Percentiles rank a stretch among this genome's conserved stretches.
phyloP scores from a whole-genome alignment of 352 stramenopile species.

The Globisporangium yorkense region DNA sequence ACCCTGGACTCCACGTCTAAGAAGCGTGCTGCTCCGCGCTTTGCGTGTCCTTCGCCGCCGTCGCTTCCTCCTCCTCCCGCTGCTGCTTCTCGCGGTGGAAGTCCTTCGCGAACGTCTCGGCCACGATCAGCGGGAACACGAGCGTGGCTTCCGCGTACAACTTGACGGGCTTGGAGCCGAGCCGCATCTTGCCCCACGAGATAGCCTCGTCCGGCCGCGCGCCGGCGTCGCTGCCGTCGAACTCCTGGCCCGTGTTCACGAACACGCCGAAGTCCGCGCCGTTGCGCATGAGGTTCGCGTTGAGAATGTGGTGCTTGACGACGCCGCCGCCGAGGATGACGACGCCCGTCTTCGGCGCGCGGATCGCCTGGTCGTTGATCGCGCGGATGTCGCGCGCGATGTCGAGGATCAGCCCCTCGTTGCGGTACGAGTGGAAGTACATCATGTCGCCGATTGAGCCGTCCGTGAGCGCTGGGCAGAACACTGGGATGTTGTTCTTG shows the following conservation, averaged over 20 bases:
- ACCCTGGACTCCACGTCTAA: not conserved
- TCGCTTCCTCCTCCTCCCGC: slow-evolving; percentile 10
- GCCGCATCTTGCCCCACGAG: slow-evolving; percentile 98
- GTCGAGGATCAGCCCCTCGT: slow-evolving; percentile 96
- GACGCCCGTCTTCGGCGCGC: slow-evolving; percentile 93
- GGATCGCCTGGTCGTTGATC: slow-evolving; percentile 98
- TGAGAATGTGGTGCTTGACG: slow-evolving; percentile 99
- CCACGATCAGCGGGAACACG: slow-evolving; percentile 98
- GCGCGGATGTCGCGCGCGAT: slow-evolving; percentile 95
- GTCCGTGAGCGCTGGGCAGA: slow-evolving; percentile 99
- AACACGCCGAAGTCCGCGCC: slow-evolving; percentile 98
- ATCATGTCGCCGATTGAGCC: slow-evolving; percentile 99
- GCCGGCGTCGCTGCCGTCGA: slow-evolving; percentile 98
- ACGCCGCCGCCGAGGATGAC: slow-evolving; percentile 98
- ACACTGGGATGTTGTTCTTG: slow-evolving; percentile 99
- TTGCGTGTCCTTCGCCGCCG: not conserved
- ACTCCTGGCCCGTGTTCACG: slow-evolving; percentile 98
- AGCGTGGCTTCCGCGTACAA: slow-evolving; percentile 97
- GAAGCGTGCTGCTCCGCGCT: not conserved
- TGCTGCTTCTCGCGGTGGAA: slow-evolving; percentile 43
- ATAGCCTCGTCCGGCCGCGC: slow-evolving; percentile 98
- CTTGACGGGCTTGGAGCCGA: slow-evolving; percentile 95
- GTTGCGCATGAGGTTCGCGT: slow-evolving; percentile 99
- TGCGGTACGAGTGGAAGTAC: slow-evolving; percentile 99
- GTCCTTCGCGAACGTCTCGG: slow-evolving; percentile 98